Base-by-base conservation (phyloP, 306 rosid species). In the Carpinus viminea region DNA sequence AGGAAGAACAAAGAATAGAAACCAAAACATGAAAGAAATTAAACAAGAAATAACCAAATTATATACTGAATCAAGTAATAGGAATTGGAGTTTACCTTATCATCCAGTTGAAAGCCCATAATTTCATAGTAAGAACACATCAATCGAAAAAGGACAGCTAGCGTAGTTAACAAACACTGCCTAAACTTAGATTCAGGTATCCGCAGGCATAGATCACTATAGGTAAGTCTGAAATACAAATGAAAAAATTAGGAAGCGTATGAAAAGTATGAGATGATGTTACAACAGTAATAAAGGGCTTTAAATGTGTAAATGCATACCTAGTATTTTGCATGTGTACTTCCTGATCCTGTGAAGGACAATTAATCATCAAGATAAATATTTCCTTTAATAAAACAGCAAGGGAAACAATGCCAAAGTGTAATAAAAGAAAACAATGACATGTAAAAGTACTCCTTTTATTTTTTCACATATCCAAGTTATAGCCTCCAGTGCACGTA, bases 161-260 rank as follows among this genome's bases (percentile, higher is more conserved):
- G 83, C 50, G 99, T 96, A 83, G 89, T 86, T 74, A 93, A 77
- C 80, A 93, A 83, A 89, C 99, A 90, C 76, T 80, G 93, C 86
- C 99, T 93, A 83, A 96, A 96, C 87, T 87, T 90, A 57, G 98
- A 79, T 76, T 96, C 98, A 20, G 99, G 97, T 81, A 93, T 96
- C 78, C 79, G 91, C 78, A 84, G 91, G 92, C 99, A 96, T 71
- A 96, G 88, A 76, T 96, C 99, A 72, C 99, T 96, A 94, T 96
- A 96, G 61, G 98, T 93, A 86, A 93, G 90, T 90, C 99, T 95
- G 97, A 48, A 75, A 89, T 68, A 54, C 82, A 74, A 62, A 62
- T 36, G 36, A 60, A 80, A 57, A 72, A 38, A 85, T 81, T 66
- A 83, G 77, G 80, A 74, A 72, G 81, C 71, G 76, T 57, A 80